Evolutionary conservation across 306 rosid genomes (phyloP).

Genomic region (Betula pendula): DNA sequence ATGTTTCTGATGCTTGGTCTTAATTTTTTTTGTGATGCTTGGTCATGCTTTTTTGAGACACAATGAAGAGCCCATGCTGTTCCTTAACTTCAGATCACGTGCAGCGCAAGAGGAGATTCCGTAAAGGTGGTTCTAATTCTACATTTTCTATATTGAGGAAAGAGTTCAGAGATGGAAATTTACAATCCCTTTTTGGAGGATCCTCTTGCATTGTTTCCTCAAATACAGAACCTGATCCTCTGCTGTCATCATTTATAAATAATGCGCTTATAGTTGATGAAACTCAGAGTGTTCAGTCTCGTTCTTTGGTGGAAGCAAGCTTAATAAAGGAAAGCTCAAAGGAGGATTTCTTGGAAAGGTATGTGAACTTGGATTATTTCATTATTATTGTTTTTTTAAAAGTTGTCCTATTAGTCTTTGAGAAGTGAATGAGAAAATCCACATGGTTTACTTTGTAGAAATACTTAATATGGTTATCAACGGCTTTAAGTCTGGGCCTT

Average conservation of each 20-base stretch:
- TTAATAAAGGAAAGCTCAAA: slow-evolving; percentile 47
- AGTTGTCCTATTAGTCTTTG: background rate
- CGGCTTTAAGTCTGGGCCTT: background rate
- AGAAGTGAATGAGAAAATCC: slow-evolving; percentile 3
- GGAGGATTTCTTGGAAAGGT: slow-evolving; percentile 51
- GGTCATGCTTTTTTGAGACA: background rate
- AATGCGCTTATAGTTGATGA: slow-evolving; percentile 50
- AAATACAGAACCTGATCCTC: slow-evolving; percentile 74
- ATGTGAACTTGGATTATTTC: background rate
- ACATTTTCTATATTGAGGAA: slow-evolving; percentile 68
- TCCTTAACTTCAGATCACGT: slow-evolving; percentile 73
- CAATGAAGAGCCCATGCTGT: slow-evolving; percentile 1
- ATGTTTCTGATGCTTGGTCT: background rate
- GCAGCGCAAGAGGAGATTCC: slow-evolving; percentile 79
- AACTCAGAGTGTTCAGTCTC: slow-evolving; percentile 35
- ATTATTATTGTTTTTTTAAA: background rate
- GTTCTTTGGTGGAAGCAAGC: slow-evolving; percentile 44
- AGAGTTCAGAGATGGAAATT: slow-evolving; percentile 79
- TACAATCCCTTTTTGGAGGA: slow-evolving; percentile 79
- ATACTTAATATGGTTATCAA: background rate
- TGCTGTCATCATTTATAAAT: slow-evolving; percentile 79
- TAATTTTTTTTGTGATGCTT: background rate
- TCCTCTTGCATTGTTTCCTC: slow-evolving; percentile 54
- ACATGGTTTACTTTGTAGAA: background rate
- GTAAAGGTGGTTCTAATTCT: slow-evolving; percentile 58